phyloP scores from a whole-genome alignment of 1,284 basidiomycete genomes.

The Sutorius eximius region DNA sequence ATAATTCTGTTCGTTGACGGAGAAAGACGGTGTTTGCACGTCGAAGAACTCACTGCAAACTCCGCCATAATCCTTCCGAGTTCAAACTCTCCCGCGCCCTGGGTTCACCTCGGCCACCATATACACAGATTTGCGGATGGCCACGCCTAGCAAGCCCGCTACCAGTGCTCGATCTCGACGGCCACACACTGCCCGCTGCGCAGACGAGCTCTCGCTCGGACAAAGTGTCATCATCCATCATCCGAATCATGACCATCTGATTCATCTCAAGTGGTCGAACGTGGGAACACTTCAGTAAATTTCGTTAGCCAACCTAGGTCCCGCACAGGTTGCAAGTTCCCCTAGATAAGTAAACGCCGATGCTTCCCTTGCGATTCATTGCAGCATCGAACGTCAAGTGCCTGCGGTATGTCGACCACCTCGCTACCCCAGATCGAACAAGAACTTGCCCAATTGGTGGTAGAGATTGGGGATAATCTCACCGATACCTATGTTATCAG shows the following conservation, averaged over 20 bases:
- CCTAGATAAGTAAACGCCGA: not conserved
- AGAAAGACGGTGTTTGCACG: no score
- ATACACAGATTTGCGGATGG: no score
- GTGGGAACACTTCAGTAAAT: not conserved
- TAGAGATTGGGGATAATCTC: not conserved
- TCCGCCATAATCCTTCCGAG: no score
- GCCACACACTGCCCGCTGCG: no score
- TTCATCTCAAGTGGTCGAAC: not conserved
- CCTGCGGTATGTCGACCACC: not conserved
- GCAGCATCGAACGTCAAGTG: not conserved
- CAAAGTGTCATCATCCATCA: not conserved
- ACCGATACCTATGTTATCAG: conserved; percentile 3
- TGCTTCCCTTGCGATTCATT: not conserved
- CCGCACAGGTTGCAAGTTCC: not conserved
- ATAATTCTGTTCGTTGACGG: no score
- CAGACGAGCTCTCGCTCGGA: no score
- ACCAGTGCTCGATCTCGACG: no score
- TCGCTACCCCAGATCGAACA: not conserved
- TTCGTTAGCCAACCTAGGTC: not conserved
- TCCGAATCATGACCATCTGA: no score
- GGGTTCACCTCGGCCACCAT: no score
- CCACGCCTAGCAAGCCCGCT: no score
- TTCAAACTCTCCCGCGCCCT: no score
- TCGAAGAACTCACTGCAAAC: no score
- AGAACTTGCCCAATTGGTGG: not conserved